Base-by-base conservation (phyloP, 179 eudicot species). In the Beta lomatogona region DNA sequence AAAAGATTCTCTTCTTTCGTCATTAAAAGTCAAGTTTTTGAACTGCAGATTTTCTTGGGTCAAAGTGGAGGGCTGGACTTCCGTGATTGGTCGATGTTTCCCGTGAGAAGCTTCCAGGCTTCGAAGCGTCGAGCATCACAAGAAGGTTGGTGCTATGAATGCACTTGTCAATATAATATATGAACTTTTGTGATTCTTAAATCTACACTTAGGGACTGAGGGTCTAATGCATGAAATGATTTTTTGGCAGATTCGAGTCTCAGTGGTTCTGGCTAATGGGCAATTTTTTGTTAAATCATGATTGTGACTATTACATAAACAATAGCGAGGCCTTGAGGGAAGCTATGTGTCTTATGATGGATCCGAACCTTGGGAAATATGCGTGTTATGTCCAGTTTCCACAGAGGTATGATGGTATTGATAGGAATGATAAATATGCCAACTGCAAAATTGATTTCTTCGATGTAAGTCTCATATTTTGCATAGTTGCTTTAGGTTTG, bases 101-200 rank as follows among this genome's bases (percentile, higher is more conserved):
- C 79, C 89, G 92, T 78, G 93, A 90, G 79, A 92, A 92, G 68
- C 89, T 91, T n/a, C 90, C 91, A 69, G 95, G 95, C 36, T 92
- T 90, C 88, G 87, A 90, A 45, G 31, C 31, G 1, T 28, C 31
- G 1, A 28, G 31, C 93, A 92, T 85, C 95, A 92, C 86, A 90
- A 92, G 84, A 92, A 92, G 74, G 93, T 92, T 77, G 95, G 95
- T 82, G 95, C 95, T 46, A 92, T 92, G 95, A 92, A 92, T 89
- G 89, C 95, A 81, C 86, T 92, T 78, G 95, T 91, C 85, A 61
- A 88, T 75, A 55, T 16, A 65, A 44, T 7, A 21, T 55, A 46
- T 2, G 67, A 52, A n/a, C 77, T 74, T 7, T 9, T 15, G 75
- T n/a, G 57, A 53, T 10, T 15, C 60, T 70, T 6, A 9, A 21